Evolutionary conservation across 2,329 filamentous ascomycete genomes (phyloP).

Genomic region (Cladosporium sp.): DNA sequence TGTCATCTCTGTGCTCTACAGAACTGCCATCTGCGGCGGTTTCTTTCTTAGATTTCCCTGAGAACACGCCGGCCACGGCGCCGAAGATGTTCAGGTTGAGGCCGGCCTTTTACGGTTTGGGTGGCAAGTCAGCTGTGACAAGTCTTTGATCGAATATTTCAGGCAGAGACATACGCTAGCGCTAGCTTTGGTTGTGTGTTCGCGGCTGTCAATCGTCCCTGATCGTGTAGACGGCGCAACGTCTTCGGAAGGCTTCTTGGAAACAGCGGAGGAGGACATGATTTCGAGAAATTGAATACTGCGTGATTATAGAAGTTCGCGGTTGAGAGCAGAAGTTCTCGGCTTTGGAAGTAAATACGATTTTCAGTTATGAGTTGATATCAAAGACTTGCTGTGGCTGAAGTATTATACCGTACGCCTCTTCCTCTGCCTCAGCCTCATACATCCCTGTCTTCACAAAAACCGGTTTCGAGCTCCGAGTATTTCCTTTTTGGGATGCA

Average conservation of each 20-base stretch:
- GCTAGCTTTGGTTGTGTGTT: constrained; percentile 36
- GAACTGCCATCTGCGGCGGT: constrained; percentile 33
- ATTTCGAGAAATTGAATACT: background rate
- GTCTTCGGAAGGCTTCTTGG: constrained; percentile 17
- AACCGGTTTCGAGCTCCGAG: background rate
- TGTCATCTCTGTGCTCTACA: constrained; percentile 34
- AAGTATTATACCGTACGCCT: background rate
- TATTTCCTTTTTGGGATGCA: background rate
- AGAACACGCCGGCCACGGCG: constrained; percentile 37
- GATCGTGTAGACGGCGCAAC: constrained; percentile 4
- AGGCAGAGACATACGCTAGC: constrained; percentile 32
- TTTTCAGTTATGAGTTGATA: background rate
- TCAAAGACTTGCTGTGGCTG: background rate
- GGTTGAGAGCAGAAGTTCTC: too few relatives aligned
- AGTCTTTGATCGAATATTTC: background rate
- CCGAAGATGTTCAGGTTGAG: constrained; percentile 41
- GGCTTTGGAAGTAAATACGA: background rate
- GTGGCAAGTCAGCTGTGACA: background rate
- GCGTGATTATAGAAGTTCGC: background rate
- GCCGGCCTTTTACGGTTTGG: constrained; percentile 35
- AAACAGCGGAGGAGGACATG: constrained; percentile 14
- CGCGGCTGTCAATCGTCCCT: constrained; percentile 31
- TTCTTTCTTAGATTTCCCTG: constrained; percentile 36
- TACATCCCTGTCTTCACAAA: constrained; percentile 5
- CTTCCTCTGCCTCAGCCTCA: background rate